Evolutionary conservation across 805 yeast species (phyloP).

Genomic region (Candida sithepensis): DNA sequence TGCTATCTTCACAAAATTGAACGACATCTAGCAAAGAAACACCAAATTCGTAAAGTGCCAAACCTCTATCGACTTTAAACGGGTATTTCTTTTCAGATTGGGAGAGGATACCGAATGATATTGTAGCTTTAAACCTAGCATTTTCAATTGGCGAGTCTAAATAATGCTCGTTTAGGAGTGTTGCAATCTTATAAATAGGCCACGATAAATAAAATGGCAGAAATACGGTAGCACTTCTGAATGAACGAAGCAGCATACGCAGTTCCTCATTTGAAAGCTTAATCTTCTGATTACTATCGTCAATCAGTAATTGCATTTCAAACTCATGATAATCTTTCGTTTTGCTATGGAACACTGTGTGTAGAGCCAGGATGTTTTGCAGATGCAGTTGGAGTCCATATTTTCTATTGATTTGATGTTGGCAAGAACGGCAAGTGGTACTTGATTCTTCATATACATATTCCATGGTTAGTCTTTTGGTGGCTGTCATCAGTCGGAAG

Average conservation of each 20-base stretch:
- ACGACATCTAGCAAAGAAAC: slow-evolving; percentile 6
- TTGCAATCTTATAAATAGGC: slow-evolving; percentile 18
- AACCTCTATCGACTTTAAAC: slow-evolving; percentile 11
- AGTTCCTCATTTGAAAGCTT: background rate
- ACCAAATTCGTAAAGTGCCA: slow-evolving; percentile 17
- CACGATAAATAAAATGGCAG: slow-evolving; percentile 18
- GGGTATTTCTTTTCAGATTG: slow-evolving; percentile 2
- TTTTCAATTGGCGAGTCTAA: slow-evolving; percentile 8
- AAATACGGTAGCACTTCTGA: background rate
- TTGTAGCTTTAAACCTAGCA: slow-evolving; percentile 11
- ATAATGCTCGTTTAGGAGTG: slow-evolving; percentile 8
- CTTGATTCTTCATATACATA: too few relatives aligned
- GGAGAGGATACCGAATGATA: slow-evolving; percentile 10
- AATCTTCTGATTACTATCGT: background rate
- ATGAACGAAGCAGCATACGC: slow-evolving; percentile 1
- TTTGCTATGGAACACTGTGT: too few relatives aligned
- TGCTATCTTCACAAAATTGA: slow-evolving; percentile 1
- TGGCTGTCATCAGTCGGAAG: too few relatives aligned
- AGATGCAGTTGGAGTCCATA: too few relatives aligned
- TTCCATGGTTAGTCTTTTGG: too few relatives aligned
- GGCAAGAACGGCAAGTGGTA: too few relatives aligned
- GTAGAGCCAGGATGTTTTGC: too few relatives aligned
- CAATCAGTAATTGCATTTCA: background rate
- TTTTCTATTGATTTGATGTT: too few relatives aligned
- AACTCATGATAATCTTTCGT: too few relatives aligned